Base-by-base conservation (phyloP, 306 rosid genomes). In the Castanea sativa region DNA sequence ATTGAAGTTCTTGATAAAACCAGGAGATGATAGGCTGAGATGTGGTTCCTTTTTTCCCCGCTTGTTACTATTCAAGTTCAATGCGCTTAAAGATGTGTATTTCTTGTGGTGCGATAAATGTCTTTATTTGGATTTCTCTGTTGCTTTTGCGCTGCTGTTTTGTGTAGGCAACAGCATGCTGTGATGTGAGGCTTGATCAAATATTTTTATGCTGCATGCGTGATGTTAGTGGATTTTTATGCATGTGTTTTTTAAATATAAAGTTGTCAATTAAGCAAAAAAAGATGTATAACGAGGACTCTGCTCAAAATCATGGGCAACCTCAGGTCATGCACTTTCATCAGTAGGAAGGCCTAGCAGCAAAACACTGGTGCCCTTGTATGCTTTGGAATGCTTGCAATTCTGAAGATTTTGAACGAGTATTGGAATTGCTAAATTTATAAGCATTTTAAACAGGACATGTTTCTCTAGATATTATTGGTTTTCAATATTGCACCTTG, bases 1-100 rank as follows among this genome's bases (percentile, higher is more conserved):
- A 95, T 95, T 49, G 98, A 92, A 83, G 99, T 95, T 82, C 91
- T 88, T 79, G 97, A 95, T 60, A 95, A 91, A 87, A 95, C 97
- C 32, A 91, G 74, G 87, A 91, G 63, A 91, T 88, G 79, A 91
- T 69, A 45, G 67, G 32, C 60, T 52, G 72, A 19, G 14, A 35
- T 8, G 12, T 33, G 72, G 52, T 35, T 29, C 32, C 43, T 32
- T 64, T 13, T 27, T 38, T 64, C 1, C 12, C 41, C 14, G 5
- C 16, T 41, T 41, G 5, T 49, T 16, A 64, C 16, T 13, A 35
- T 67, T 25, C 72, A 67, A 67, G 16, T 67, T 33, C 35, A 67
- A 4, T 67, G 72, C 15, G 5, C 72, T 4, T 18, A 33, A 67
- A 16, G 25, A 67, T 19, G 35, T 35, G 38, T 23, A 19, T 18